These are phyloP conservation scores for Cyclostephanos tholiformis DNA, from an alignment of 108 stramenopile species.

Conservation along the genomic window DNA sequence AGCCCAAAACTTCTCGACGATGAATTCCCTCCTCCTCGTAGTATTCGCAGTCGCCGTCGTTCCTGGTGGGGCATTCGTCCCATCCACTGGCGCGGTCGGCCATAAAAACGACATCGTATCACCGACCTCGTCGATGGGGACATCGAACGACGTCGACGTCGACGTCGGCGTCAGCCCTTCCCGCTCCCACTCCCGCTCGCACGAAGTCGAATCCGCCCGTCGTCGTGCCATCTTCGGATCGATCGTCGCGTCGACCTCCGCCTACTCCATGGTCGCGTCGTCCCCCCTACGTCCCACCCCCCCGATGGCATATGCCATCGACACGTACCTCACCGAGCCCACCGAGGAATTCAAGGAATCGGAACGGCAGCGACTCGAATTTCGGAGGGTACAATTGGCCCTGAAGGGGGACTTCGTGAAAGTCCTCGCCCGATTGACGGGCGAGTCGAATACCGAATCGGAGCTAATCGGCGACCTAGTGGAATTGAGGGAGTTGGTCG, in stretches of 20 bases:
- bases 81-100: too few species aligned
- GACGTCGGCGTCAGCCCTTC: too few species aligned
- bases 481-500: slow-evolving; percentile 53
- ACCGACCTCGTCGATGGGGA: too few species aligned
- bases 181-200: too few species aligned
- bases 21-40: too few species aligned
- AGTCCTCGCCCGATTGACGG: slow-evolving; percentile 55
- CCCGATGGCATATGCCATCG: slow-evolving; percentile 27
- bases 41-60: too few species aligned
- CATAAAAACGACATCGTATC: too few species aligned
- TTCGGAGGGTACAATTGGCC: slow-evolving; percentile 66
- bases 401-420: slow-evolving; percentile 66
- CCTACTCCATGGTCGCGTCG: not conserved
- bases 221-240: too few species aligned
- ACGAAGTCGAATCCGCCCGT: too few species aligned
- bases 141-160: too few species aligned
- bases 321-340: slow-evolving; percentile 78
- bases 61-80: too few species aligned
- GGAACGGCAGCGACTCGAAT: slow-evolving; percentile 79
- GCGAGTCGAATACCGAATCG: slow-evolving; percentile 59
- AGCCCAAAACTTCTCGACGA: too few species aligned
- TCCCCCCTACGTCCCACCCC: not conserved
- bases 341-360: slow-evolving; percentile 86
- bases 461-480: slow-evolving; percentile 61
- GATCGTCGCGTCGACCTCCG: not conserved